Evolutionary conservation across 768 basidiomycete species (phyloP), one percentile per base, ranked within the genome.

Genomic region (Kwoniella botswanensis): DNA sequence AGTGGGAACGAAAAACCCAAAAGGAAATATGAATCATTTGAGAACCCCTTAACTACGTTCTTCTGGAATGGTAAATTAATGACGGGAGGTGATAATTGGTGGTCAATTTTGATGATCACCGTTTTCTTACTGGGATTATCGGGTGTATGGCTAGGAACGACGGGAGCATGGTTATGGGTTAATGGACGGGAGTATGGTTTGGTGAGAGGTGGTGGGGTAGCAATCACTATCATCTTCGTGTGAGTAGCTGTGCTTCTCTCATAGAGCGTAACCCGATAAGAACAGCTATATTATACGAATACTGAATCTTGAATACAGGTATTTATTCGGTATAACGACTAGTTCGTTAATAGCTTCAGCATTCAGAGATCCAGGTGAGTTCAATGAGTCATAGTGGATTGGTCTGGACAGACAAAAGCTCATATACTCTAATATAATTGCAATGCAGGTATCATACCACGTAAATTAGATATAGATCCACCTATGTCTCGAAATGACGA

Each of bases 151-250:
- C 89, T 97, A 72, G 92, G 89, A 11, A 93, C 93, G 26, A 94
- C 93, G 0, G 91, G 90, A 57, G 89, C 90, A 18, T 96, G 90
- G 88, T 90, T 95, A 88, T 98, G 95, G 94, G 84, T 85, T 46
- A 86, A 94, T 75, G 86, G 89, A 62, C 70, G 10, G 67, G 76
- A 65, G 56, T 81, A 76, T 70, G 91, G 92, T 60, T 88, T 90
- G 6, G 90, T 88, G 4, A 88, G 90, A 15, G 79, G 79, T 24
- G 90, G 91, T 0, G 87, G 86, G 1, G 79, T 82, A 22, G 85
- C 79, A 4, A 67, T 79, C 12, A 77, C 84, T 6, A 76, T 85
- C 21, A 86, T 90, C n/a, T 90, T 90, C 57, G 87, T 87, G 65
- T 81, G 64, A 75, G 79, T 70, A 26, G 12, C 59, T 50, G 6